phyloP scores from a whole-genome alignment of 1,284 basidiomycete species.

The Leccinum pachyderme region DNA sequence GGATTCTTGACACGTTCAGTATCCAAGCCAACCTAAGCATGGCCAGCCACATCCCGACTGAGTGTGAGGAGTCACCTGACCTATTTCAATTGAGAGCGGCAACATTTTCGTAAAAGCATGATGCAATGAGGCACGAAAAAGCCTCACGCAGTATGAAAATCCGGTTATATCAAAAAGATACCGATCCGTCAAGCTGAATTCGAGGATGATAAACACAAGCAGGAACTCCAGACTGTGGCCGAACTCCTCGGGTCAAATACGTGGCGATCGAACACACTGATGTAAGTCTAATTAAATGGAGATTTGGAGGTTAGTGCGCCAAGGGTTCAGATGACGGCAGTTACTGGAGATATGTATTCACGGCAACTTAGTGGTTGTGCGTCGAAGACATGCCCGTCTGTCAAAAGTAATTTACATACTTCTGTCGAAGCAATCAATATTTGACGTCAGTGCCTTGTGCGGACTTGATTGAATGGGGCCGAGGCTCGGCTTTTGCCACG shows the following conservation, averaged over 20 bases:
- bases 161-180: constrained; percentile 2
- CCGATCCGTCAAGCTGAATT: background rate
- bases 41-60: constrained; percentile 1
- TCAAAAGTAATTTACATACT: constrained; percentile 1
- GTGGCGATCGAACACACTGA: background rate
- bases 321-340: constrained; percentile 4
- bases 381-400: background rate
- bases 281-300: constrained; percentile 1
- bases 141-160: constrained; percentile 1
- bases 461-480: background rate
- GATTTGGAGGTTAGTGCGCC: background rate
- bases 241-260: constrained; percentile 22
- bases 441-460: background rate
- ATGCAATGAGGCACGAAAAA: constrained; percentile 2
- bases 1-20: constrained; percentile 3
- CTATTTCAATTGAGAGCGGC: background rate
- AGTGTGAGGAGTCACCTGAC: background rate
- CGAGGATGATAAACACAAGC: background rate
- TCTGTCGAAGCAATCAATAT: background rate
- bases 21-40: background rate
- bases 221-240: background rate
- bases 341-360: background rate
- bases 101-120: constrained; percentile 1
- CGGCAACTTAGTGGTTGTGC: background rate
- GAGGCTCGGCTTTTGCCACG: background rate